phyloP scores from a whole-genome alignment of 768 basidiomycete genomes.

The Mycena leptocephala region DNA sequence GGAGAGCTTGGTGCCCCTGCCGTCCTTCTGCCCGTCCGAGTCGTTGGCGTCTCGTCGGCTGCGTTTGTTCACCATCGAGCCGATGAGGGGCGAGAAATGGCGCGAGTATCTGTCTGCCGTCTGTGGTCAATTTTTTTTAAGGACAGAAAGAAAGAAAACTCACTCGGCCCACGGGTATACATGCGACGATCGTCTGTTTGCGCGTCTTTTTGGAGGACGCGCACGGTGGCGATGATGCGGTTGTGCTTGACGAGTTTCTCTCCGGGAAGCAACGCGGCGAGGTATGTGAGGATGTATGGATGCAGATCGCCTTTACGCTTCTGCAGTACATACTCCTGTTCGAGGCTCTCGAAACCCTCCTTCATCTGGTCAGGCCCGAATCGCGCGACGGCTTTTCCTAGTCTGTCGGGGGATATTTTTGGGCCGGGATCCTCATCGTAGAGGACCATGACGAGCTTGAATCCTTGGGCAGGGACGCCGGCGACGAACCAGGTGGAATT shows the following conservation, averaged over 20 bases:
- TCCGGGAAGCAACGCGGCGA: slow-evolving; percentile 42
- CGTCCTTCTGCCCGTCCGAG: slow-evolving; percentile 26
- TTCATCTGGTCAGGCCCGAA: slow-evolving; percentile 44
- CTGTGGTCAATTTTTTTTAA: neutral
- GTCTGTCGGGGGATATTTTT: slow-evolving; percentile 31
- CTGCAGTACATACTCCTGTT: slow-evolving; percentile 49
- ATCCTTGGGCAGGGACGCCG: slow-evolving; percentile 38
- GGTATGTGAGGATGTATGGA: slow-evolving; percentile 45
- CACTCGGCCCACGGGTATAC: slow-evolving; percentile 59
- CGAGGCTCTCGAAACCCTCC: slow-evolving; percentile 35
- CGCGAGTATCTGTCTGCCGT: slow-evolving; percentile 48
- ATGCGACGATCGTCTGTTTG: slow-evolving; percentile 46
- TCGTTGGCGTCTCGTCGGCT: slow-evolving; percentile 30
- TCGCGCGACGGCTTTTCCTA: slow-evolving; percentile 39
- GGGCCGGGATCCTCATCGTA: slow-evolving; percentile 41
- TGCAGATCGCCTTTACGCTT: slow-evolving; percentile 49
- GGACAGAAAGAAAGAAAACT: slow-evolving; percentile 11
- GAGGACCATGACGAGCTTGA: slow-evolving; percentile 37
- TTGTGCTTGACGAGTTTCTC: slow-evolving; percentile 45
- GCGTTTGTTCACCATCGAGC: slow-evolving; percentile 47
- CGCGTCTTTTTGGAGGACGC: slow-evolving; percentile 51
- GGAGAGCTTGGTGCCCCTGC: slow-evolving; percentile 33
- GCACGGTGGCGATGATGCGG: slow-evolving; percentile 43
- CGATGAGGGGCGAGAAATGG: slow-evolving; percentile 62
- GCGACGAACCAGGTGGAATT: slow-evolving; percentile 37